Conservation (phyloP, 1,284 basidiomycete species). For the Heterobasidion parviporum region DNA sequence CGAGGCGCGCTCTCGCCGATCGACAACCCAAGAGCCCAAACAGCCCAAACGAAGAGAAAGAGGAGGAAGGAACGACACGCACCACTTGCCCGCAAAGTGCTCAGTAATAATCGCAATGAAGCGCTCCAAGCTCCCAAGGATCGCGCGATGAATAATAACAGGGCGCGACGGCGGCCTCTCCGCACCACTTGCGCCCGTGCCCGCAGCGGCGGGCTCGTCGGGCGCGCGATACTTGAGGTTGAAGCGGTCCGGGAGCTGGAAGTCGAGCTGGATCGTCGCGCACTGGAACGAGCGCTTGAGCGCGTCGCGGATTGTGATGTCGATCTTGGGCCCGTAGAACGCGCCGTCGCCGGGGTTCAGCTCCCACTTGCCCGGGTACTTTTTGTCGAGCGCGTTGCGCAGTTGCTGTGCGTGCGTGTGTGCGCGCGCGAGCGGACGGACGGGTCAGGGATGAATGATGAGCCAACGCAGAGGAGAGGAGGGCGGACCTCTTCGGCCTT, state of each 20-base stretch:
- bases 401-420: slow-evolving; percentile 53
- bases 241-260: slow-evolving; percentile 98
- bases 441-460: not conserved
- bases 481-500: slow-evolving; percentile 67
- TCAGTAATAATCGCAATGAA: slow-evolving; percentile 98
- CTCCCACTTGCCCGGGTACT: slow-evolving; percentile 88
- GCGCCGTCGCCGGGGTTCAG: slow-evolving; percentile 96
- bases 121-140: slow-evolving; percentile 89
- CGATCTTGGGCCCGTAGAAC: slow-evolving; percentile 96
- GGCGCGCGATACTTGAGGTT: slow-evolving; percentile 87
- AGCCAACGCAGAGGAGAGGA: not conserved
- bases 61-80: slow-evolving; percentile 13
- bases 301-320: slow-evolving; percentile 95
- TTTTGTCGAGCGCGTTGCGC: slow-evolving; percentile 76
- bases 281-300: slow-evolving; percentile 94
- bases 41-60: not conserved
- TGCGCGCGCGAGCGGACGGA: not conserved
- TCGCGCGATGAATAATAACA: slow-evolving; percentile 98
- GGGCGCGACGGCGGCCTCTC: slow-evolving; percentile 67
- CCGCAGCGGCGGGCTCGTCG: slow-evolving; percentile 47
- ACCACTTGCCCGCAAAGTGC: slow-evolving; percentile 97
- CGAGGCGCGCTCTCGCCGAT: not conserved
- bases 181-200: too few relatives aligned
- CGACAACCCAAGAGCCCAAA: not conserved
- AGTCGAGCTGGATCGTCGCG: slow-evolving; percentile 98